Conservation (phyloP, 1,284 basidiomycete genomes). For the Fomes fomentarius region DNA sequence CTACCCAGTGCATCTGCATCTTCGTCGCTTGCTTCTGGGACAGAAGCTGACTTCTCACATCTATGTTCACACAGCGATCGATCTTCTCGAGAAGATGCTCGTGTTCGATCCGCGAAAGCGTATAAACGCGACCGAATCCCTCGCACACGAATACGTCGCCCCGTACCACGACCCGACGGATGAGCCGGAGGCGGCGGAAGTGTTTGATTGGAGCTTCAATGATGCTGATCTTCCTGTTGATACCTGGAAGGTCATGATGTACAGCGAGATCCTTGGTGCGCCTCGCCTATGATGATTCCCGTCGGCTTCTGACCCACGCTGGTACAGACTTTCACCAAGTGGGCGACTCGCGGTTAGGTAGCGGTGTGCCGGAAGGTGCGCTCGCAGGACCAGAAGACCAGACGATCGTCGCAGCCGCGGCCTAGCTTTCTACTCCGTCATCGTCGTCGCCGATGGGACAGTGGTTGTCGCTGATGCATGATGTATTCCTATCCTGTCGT, state of each 20-base stretch:
- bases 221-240: slow-evolving; percentile 99
- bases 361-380: slow-evolving; percentile 61
- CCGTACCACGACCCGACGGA: slow-evolving; percentile 99
- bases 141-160: slow-evolving; percentile 92
- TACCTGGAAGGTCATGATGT: slow-evolving; percentile 99
- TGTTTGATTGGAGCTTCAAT: slow-evolving; percentile 99
- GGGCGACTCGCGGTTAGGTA: slow-evolving; percentile 48
- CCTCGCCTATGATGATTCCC: slow-evolving; percentile 11
- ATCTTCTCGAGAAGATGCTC: slow-evolving; percentile 98
- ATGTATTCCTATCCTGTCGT: not conserved
- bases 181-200: slow-evolving; percentile 92
- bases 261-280: slow-evolving; percentile 91
- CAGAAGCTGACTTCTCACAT: too few relatives aligned
- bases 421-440: slow-evolving; percentile 9
- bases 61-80: slow-evolving; percentile 87
- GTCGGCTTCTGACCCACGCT: not conserved
- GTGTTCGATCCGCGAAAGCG: slow-evolving; percentile 98
- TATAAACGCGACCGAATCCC: slow-evolving; percentile 92
- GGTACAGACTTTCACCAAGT: slow-evolving; percentile 77
- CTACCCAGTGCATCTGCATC: slow-evolving; percentile 2
- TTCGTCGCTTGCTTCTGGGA: slow-evolving; percentile 2
- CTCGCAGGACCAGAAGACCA: slow-evolving; percentile 61
- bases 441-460: too few relatives aligned
- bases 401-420: slow-evolving; percentile 17
- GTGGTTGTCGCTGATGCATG: not conserved